Evolutionary conservation across 2,329 filamentous ascomycete genomes (phyloP).

Genomic region (Fusarium anguioides): DNA sequence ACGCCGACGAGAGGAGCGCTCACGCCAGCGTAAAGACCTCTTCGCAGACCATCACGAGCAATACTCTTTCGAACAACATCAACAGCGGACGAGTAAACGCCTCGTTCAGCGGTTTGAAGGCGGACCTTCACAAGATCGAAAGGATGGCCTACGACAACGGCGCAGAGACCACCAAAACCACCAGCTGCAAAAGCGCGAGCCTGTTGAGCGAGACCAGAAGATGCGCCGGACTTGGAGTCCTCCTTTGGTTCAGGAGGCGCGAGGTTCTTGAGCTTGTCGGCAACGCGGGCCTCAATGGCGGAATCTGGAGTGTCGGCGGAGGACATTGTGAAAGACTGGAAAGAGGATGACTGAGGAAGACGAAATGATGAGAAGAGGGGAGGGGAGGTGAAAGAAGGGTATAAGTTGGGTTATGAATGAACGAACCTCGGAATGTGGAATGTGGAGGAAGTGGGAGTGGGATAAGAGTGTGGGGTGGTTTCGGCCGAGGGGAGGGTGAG

Average conservation of each 20-base stretch:
- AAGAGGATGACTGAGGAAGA: background rate
- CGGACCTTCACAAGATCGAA: constrained; percentile 99
- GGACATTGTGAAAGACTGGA: constrained; percentile 38
- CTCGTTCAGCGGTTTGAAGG: constrained; percentile 93
- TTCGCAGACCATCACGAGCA: constrained; percentile 81
- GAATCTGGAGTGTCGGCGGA: constrained; percentile 42
- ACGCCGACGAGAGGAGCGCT: constrained; percentile 94
- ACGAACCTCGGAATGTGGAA: constrained; percentile 29
- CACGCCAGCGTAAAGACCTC: constrained; percentile 96
- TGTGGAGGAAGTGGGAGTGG: constrained; percentile 34
- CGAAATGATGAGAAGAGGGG: background rate
- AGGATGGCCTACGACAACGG: constrained; percentile 93
- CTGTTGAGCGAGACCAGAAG: constrained; percentile 58
- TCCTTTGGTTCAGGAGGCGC: constrained; percentile 56
- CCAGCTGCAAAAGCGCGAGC: constrained; percentile 88
- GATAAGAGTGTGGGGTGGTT: constrained; percentile 32
- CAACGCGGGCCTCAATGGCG: constrained; percentile 49
- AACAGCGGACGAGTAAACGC: constrained; percentile 88
- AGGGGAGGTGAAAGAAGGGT: constrained; percentile 7
- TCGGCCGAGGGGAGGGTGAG: constrained; percentile 42
- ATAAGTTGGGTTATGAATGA: constrained; percentile 12
- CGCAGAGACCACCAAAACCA: constrained; percentile 92
- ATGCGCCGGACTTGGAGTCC: constrained; percentile 53
- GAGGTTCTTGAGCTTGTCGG: constrained; percentile 59
- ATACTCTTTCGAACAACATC: constrained; percentile 92